Evolutionary conservation across 2,329 filamentous ascomycete species (phyloP), one percentile per base, ranked within the genome.

Genomic region (Zasmidium citrigriseum): DNA sequence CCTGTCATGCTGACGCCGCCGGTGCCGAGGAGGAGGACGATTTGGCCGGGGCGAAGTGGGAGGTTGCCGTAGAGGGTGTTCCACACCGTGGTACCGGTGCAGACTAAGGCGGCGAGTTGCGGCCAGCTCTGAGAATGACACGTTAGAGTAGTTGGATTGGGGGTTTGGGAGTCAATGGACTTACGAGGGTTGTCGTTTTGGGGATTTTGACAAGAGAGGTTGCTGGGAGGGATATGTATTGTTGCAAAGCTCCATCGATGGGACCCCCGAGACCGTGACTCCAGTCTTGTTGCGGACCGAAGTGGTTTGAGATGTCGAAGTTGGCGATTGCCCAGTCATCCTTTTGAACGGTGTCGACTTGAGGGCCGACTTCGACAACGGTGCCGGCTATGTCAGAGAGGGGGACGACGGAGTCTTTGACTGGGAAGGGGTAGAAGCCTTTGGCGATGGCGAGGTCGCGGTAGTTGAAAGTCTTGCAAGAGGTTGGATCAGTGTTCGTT

Each of bases 371-470:
- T 14, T 78, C 72, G 3, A 82, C 75, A 50, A 90, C 77, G 10
- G 78, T 77, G 44, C 87, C 88, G 72, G 85, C 87, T 80, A 87
- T 88, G 71, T 90, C 88, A 23, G 86, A 88, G 71, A 84, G 86
- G 1, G 86, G 86, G 1, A 89, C 83, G 12, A 88, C 65, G 25
- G 63, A 54, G 29, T 67, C 64, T 20, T 61, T 63, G 24, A 62
- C 60, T 5, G 59, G 61, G 46, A 67, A 58, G 3, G 63, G 61
- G 51, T 64, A 64, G 10, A 12, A 25, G 14, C 63, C 62, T 21
- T 61, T 63, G 1, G 52, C 51, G 10, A 63, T 62, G 47, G 48
- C 64, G 4, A 67, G 76, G 61, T 83, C 80, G 41, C 80, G 76
- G 65, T 80, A 83, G 62, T 83, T 82, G 48, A 83, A 70, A 7